Percentiles rank a stretch among this genome's conserved stretches.
Conservation (phyloP, 495 filamentous ascomycete genomes). For the Elaphomyces granulatus region DNA sequence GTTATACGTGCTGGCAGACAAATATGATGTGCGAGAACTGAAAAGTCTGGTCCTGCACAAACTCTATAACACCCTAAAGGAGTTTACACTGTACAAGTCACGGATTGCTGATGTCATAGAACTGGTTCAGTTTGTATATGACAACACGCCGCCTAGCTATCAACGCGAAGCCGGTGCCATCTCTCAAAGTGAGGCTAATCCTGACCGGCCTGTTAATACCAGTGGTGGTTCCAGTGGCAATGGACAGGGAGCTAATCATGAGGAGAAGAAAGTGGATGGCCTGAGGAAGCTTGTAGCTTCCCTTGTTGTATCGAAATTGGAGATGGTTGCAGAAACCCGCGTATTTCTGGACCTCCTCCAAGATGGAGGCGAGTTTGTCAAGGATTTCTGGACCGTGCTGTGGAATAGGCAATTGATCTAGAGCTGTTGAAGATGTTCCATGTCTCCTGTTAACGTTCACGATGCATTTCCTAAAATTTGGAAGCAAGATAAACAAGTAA, state of each 20-base stretch:
- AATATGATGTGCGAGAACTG: conserved; percentile 22
- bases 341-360: conserved; percentile 12
- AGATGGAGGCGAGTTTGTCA: conserved; percentile 17
- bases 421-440: too few species aligned
- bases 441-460: too few species aligned
- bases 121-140: conserved; percentile 22
- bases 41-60: conserved; percentile 20
- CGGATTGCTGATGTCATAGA: conserved; percentile 17
- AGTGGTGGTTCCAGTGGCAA: too few species aligned
- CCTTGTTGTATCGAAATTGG: conserved; percentile 14
- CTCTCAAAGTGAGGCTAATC: too few species aligned
- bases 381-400: conserved; percentile 13
- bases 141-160: conserved; percentile 13
- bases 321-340: conserved; percentile 9
- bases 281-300: conserved; percentile 9
- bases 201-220: too few species aligned
- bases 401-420: too few species aligned
- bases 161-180: too few species aligned
- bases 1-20: conserved; percentile 29
- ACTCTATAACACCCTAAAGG: conserved; percentile 16
- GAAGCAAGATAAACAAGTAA: too few species aligned
- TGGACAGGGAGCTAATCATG: too few species aligned
- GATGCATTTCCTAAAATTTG: too few species aligned
- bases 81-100: conserved; percentile 16
- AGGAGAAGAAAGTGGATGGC: background rate